A percentile compares a stretch with the other conserved stretches of the same genome.
Conservation (phyloP, 1,284 basidiomycete genomes). For the Phellinidium pouzarii region DNA sequence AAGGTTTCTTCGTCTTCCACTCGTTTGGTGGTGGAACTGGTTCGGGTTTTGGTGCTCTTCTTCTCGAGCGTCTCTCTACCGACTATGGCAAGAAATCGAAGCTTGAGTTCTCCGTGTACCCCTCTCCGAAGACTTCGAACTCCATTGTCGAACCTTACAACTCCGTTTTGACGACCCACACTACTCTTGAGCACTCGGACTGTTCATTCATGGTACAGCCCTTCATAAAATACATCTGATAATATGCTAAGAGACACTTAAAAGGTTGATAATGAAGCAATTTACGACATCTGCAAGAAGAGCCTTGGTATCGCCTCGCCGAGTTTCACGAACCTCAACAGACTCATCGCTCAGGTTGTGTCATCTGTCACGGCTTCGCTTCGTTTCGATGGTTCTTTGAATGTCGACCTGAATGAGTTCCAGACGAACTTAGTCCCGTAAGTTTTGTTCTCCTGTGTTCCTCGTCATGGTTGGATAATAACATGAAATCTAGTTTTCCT, state of each 20-base stretch:
- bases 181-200: constrained; percentile 98
- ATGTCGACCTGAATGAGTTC: constrained; percentile 98
- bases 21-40: constrained; percentile 99
- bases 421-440: constrained; percentile 96
- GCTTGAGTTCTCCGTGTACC: constrained; percentile 98
- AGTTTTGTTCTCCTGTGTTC: constrained; percentile 29
- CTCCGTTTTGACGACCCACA: constrained; percentile 97
- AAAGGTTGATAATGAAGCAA: constrained; percentile 95
- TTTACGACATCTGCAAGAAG: constrained; percentile 99
- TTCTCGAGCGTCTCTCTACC: constrained; percentile 91
- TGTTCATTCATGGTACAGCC: constrained; percentile 90
- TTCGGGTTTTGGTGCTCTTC: constrained; percentile 96
- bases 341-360: constrained; percentile 96
- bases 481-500: constrained; percentile 60
- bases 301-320: constrained; percentile 85
- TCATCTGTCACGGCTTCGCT: constrained; percentile 97
- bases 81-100: constrained; percentile 99
- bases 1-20: constrained; percentile 99
- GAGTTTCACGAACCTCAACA: constrained; percentile 92
- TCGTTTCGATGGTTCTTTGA: constrained; percentile 95
- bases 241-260: constrained; percentile 13
- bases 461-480: constrained; percentile 3
- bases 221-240: constrained; percentile 7
- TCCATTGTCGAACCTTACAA: constrained; percentile 99
- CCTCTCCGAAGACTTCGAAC: constrained; percentile 88